Percentiles rank a stretch among this genome's conserved stretches.
phyloP scores from a whole-genome alignment of 257 asterid genomes.

The Ilex asprella region DNA sequence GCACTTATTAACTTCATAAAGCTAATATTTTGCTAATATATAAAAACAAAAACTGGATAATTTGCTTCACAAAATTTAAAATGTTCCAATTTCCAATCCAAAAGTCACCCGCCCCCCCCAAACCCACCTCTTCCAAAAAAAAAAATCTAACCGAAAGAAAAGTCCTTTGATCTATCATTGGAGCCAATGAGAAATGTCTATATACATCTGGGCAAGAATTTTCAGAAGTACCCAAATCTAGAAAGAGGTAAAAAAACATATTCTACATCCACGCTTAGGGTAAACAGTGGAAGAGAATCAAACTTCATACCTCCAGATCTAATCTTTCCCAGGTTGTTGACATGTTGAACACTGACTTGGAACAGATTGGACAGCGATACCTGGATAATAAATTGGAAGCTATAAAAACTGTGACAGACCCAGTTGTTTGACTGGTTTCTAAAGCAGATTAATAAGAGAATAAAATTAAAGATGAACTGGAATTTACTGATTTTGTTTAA shows the following conservation, averaged over 20 bases:
- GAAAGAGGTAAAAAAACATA: neutral
- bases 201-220: too few relatives aligned
- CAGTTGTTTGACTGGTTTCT: neutral
- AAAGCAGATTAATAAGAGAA: constrained; percentile 4
- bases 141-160: too few relatives aligned
- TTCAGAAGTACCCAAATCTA: too few relatives aligned
- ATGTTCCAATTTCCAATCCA: neutral
- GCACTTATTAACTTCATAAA: too few relatives aligned
- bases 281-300: constrained; percentile 6
- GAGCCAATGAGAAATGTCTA: too few relatives aligned
- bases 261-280: constrained; percentile 1
- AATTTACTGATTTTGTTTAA: constrained; percentile 58
- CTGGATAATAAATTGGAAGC: constrained; percentile 29
- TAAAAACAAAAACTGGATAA: too few relatives aligned
- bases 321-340: constrained; percentile 54
- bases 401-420: neutral
- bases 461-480: constrained; percentile 2
- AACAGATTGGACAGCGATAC: constrained; percentile 91
- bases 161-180: too few relatives aligned
- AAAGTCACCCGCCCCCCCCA: too few relatives aligned
- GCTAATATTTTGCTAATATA: too few relatives aligned
- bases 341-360: constrained; percentile 67
- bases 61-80: too few relatives aligned
- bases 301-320: constrained; percentile 61
- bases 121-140: too few relatives aligned